Conservation (phyloP, 805 yeast species). For the Candida vaughaniae region DNA sequence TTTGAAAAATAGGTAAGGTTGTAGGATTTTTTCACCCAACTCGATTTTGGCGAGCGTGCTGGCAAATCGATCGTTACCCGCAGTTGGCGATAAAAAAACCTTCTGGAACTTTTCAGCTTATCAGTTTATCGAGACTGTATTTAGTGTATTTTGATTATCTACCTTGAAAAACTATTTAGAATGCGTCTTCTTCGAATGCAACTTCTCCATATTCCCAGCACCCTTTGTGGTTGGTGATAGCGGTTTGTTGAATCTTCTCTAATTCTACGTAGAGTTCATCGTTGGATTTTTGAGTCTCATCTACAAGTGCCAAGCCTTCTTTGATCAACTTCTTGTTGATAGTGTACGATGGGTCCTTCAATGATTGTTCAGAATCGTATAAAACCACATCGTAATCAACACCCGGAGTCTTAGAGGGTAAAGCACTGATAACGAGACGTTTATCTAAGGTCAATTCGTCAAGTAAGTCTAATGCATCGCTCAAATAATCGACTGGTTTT, state of each 20-base stretch:
- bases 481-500: constrained; percentile 51
- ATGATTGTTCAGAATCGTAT: constrained; percentile 55
- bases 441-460: constrained; percentile 53
- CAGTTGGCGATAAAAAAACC: constrained; percentile 5
- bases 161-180: no score
- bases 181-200: constrained; percentile 50
- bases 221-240: constrained; percentile 53
- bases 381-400: constrained; percentile 52
- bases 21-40: not conserved
- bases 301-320: constrained; percentile 62
- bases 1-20: not conserved
- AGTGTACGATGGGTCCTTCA: constrained; percentile 54
- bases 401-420: constrained; percentile 37
- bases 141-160: no score
- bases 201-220: constrained; percentile 80
- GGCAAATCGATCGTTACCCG: constrained; percentile 11
- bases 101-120: constrained; percentile 6
- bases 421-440: constrained; percentile 54
- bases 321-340: constrained; percentile 58
- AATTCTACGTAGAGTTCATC: constrained; percentile 39
- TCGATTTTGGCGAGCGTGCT: constrained; percentile 1
- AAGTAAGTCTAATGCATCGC: constrained; percentile 52
- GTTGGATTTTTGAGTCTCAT: constrained; percentile 25
- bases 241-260: constrained; percentile 44
- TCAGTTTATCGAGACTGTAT: no score